A percentile compares a stretch with the other conserved stretches of the same genome.
Evolutionary conservation across 2,329 filamentous ascomycete species (phyloP).

Genomic region (Colletotrichum spaethianum): DNA sequence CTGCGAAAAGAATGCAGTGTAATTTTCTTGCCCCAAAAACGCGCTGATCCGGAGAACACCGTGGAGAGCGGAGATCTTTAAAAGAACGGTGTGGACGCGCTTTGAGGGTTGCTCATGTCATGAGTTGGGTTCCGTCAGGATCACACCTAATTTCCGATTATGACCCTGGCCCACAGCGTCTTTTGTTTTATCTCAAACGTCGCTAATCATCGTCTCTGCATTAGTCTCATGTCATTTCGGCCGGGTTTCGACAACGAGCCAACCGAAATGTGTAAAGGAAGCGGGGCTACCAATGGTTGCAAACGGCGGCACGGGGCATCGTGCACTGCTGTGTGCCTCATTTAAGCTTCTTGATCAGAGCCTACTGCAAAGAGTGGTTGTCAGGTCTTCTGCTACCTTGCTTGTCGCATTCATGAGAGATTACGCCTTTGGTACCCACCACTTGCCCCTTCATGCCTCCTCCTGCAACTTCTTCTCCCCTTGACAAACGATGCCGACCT

Average conservation of each 20-base stretch:
- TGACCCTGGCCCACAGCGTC: slow-evolving; percentile 29
- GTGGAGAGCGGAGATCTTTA: slow-evolving; percentile 31
- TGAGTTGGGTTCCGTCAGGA: slow-evolving; percentile 26
- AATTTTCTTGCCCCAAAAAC: slow-evolving; percentile 10
- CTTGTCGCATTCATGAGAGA: slow-evolving; percentile 11
- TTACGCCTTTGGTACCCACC: slow-evolving; percentile 27
- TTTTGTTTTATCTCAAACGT: slow-evolving; percentile 35
- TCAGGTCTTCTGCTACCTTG: not conserved
- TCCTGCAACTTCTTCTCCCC: slow-evolving; percentile 34
- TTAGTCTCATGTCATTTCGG: slow-evolving; percentile 37
- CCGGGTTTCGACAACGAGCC: slow-evolving; percentile 17
- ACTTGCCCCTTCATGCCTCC: slow-evolving; percentile 28
- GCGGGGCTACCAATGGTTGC: slow-evolving; percentile 13
- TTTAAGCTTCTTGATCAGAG: slow-evolving; percentile 33
- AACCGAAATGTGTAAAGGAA: slow-evolving; percentile 29
- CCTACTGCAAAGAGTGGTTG: slow-evolving; percentile 8
- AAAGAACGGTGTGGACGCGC: slow-evolving; percentile 8
- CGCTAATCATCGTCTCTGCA: slow-evolving; percentile 38
- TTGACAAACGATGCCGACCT: slow-evolving; percentile 23
- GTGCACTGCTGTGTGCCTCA: slow-evolving; percentile 27
- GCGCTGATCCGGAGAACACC: slow-evolving; percentile 18
- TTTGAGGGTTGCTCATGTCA: not conserved
- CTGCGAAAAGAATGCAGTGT: slow-evolving; percentile 8
- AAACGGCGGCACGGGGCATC: not conserved
- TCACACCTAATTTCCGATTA: slow-evolving; percentile 36